These are phyloP conservation scores for Amanita pallidorosea DNA, from an alignment of 768 basidiomycete species.

Conservation along the genomic window DNA sequence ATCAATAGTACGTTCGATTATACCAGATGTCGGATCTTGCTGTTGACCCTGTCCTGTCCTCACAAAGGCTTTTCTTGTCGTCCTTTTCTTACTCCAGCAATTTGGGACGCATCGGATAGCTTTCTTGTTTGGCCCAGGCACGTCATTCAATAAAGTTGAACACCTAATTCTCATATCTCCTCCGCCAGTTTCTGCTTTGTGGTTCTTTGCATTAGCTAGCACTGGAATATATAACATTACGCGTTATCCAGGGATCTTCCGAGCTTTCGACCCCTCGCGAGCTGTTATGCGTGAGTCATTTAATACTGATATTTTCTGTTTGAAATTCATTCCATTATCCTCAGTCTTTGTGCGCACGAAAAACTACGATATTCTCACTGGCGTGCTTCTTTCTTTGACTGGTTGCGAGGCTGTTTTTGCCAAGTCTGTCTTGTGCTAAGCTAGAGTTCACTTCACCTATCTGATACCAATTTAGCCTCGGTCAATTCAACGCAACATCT, in stretches of 20 bases:
- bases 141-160: conserved; percentile 6
- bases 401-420: conserved; percentile 64
- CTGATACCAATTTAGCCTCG: conserved; percentile 29
- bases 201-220: conserved; percentile 40
- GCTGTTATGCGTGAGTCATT: conserved; percentile 43
- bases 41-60: background rate
- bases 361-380: conserved; percentile 50
- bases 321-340: background rate
- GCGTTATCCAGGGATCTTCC: conserved; percentile 44
- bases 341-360: conserved; percentile 55
- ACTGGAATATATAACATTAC: conserved; percentile 53
- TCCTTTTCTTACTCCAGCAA: conserved; percentile 47
- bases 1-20: conserved; percentile 36
- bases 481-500: conserved; percentile 53
- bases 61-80: conserved; percentile 37
- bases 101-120: conserved; percentile 48
- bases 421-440: conserved; percentile 28
- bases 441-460: background rate
- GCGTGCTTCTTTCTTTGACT: conserved; percentile 56
- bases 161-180: background rate
- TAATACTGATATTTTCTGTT: background rate
- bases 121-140: conserved; percentile 44
- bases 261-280: conserved; percentile 58
- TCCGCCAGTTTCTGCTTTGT: conserved; percentile 36
- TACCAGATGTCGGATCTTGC: background rate